A percentile compares a stretch with the other conserved stretches of the same genome.
Conservation (phyloP, 164 flowering plant genomes). For the Nymphaea thermarum region DNA sequence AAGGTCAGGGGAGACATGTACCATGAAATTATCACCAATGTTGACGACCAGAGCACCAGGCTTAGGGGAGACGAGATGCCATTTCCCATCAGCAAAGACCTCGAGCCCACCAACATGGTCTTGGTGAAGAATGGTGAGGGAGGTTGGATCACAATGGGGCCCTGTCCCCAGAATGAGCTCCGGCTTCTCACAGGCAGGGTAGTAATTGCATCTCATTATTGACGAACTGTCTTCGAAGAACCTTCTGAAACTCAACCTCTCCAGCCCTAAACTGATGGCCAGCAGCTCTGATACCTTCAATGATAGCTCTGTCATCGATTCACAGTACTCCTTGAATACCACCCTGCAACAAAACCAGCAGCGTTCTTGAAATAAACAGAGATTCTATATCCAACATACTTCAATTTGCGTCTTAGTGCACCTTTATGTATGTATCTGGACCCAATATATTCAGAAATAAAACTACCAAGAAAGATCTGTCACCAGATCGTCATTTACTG, state of each 20-base stretch:
- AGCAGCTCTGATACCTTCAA: conserved; percentile 22
- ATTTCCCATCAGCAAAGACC: conserved; percentile 1
- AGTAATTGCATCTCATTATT: conserved; percentile 7
- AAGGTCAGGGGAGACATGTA: neutral
- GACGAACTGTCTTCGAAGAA: conserved; percentile 15
- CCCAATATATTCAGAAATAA: neutral
- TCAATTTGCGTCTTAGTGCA: neutral
- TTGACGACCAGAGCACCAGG: conserved; percentile 1
- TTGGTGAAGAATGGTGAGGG: conserved; percentile 6
- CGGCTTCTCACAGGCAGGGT: conserved; percentile 5
- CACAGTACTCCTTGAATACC: conserved; percentile 30
- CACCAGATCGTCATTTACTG: neutral
- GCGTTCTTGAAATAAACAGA: neutral
- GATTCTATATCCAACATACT: neutral
- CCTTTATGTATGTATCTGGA: neutral
- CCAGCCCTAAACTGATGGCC: conserved; percentile 37
- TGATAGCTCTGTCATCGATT: conserved; percentile 25
- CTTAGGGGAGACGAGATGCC: neutral
- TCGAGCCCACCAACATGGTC: conserved; percentile 4
- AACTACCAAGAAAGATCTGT: no score
- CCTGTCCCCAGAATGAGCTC: conserved; percentile 3
- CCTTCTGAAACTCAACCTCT: conserved; percentile 12
- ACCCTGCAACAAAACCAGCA: conserved; percentile 8
- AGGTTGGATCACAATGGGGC: conserved; percentile 6
- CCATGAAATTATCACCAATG: conserved; percentile 4